phyloP scores from a whole-genome alignment of 164 flowering plant genomes.

The Hamamelis virginiana region DNA sequence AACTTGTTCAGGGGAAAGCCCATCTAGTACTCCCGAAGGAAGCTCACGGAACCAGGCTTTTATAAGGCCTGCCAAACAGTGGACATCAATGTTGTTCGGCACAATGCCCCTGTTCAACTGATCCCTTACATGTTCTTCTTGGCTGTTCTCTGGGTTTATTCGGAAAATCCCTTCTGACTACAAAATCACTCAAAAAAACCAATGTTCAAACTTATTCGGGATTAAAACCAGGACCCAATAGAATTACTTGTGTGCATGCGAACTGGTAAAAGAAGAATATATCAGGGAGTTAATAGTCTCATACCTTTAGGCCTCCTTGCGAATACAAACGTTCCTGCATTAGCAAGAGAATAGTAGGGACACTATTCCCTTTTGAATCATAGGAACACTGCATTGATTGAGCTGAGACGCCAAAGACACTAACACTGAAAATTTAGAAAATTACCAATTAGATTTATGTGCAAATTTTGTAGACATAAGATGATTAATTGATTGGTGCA shows the following conservation, averaged over 20 bases:
- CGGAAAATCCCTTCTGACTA: slow-evolving; percentile 98
- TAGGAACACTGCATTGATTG: slow-evolving; percentile 93
- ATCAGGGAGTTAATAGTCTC: neutral
- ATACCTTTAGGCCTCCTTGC: slow-evolving; percentile 88
- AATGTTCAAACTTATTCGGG: neutral
- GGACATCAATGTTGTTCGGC: slow-evolving; percentile 88
- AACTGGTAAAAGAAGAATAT: too few relatives aligned
- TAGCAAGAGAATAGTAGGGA: slow-evolving; percentile 83
- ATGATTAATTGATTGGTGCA: too few relatives aligned
- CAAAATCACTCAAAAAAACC: slow-evolving; percentile 5
- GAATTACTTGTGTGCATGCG: too few relatives aligned
- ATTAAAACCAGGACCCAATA: too few relatives aligned
- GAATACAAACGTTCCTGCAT: slow-evolving; percentile 88
- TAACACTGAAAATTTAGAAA: slow-evolving; percentile 50
- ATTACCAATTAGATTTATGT: neutral
- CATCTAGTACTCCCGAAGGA: slow-evolving; percentile 86
- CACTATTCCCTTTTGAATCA: slow-evolving; percentile 82
- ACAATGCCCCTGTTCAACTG: slow-evolving; percentile 87
- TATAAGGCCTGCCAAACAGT: slow-evolving; percentile 90
- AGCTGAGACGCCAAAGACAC: slow-evolving; percentile 93
- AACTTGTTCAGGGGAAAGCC: slow-evolving; percentile 92
- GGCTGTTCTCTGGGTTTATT: slow-evolving; percentile 90
- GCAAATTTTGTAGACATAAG: too few relatives aligned
- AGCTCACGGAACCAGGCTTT: slow-evolving; percentile 98
- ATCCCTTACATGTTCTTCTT: slow-evolving; percentile 86